Conservation (phyloP, 257 asterid genomes). For the Plantago ovata region DNA sequence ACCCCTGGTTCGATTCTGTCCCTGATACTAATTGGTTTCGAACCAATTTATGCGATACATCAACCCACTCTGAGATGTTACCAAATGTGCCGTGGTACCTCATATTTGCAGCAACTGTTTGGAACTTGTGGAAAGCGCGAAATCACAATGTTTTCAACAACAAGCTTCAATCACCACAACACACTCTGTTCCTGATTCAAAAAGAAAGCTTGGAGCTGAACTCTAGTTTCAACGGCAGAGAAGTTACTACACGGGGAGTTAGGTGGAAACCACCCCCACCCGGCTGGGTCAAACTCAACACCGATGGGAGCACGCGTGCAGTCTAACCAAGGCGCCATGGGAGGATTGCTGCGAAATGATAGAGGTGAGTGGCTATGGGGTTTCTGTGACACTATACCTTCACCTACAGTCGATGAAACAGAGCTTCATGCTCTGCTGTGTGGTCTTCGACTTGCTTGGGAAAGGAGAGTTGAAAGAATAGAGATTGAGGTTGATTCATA, state of each 20-base stretch:
- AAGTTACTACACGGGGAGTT: not conserved
- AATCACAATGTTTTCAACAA: not conserved
- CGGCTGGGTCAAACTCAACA: not conserved
- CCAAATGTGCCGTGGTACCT: not conserved
- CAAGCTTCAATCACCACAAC: not conserved
- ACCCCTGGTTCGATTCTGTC: not conserved
- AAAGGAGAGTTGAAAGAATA: not conserved
- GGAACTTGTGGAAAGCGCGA: not conserved
- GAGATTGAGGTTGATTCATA: not conserved
- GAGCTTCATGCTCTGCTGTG: not conserved
- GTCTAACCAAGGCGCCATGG: too few species aligned
- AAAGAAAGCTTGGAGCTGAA: not conserved
- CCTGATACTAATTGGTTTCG: not conserved
- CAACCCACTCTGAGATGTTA: not conserved
- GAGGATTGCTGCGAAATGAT: too few species aligned
- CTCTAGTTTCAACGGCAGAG: not conserved
- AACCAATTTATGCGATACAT: not conserved
- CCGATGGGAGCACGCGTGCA: not conserved
- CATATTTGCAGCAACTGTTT: not conserved
- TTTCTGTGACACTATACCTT: not conserved
- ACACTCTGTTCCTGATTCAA: not conserved
- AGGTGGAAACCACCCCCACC: not conserved
- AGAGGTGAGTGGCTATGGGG: too few species aligned
- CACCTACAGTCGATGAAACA: not conserved
- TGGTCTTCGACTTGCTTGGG: not conserved